A percentile compares a stretch with the other conserved stretches of the same genome.
These are phyloP conservation scores for Beauveria pseudobassiana DNA, from an alignment of 2,329 filamentous ascomycete species.

Conservation along the genomic window DNA sequence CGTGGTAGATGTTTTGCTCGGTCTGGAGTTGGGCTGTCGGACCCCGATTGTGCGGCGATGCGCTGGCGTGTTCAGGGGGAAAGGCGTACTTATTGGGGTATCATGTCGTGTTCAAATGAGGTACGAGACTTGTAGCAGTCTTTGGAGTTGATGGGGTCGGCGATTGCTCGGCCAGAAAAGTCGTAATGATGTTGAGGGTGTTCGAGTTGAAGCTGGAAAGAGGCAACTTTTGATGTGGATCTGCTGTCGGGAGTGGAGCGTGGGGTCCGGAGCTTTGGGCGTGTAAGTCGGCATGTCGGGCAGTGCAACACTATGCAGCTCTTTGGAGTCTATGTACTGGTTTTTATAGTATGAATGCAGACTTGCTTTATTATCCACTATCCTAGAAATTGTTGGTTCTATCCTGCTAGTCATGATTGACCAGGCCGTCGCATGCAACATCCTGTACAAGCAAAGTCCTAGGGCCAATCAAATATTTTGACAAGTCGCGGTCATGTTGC, in stretches of 20 bases:
- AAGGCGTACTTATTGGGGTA: neutral
- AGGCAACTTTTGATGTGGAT: neutral
- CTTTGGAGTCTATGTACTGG: neutral
- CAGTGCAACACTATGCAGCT: neutral
- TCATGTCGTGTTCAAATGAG: neutral
- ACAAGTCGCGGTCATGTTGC: neutral
- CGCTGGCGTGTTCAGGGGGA: neutral
- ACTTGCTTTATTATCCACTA: neutral
- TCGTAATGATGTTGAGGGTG: neutral
- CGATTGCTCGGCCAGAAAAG: neutral
- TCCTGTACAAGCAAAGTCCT: neutral
- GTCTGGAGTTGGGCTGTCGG: neutral
- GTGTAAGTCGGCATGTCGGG: neutral
- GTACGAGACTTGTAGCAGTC: neutral
- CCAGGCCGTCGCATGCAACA: neutral
- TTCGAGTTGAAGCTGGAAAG: neutral
- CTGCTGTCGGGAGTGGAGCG: neutral
- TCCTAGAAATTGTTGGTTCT: neutral
- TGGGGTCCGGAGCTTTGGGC: neutral
- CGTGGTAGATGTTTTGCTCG: neutral
- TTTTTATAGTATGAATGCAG: too few species aligned
- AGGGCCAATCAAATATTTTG: neutral
- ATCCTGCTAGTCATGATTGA: neutral
- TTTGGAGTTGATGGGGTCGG: neutral
- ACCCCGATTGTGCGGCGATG: neutral